Conservation (phyloP, 306 rosid genomes). For the Vigna angularis region DNA sequence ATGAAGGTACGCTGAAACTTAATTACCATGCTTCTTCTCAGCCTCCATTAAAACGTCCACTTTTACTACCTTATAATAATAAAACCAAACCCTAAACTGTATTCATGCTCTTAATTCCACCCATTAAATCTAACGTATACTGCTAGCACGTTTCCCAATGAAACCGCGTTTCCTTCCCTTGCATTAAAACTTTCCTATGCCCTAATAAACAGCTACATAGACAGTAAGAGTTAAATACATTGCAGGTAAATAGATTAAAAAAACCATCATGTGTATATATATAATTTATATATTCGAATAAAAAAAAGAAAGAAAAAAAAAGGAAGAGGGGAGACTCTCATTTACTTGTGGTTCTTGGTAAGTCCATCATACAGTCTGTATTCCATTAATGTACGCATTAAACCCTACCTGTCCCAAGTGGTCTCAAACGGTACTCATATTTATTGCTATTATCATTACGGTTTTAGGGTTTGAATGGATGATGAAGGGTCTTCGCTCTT, state of each 20-base stretch:
- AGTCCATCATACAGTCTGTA: conserved; percentile 65
- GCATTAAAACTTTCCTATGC: conserved; percentile 44
- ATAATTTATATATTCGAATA: too few species aligned
- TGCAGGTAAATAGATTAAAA: neutral
- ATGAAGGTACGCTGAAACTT: conserved; percentile 69
- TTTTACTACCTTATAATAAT: conserved; percentile 11
- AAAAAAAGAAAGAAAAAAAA: neutral
- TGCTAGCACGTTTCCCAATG: conserved; percentile 60
- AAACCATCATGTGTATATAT: neutral
- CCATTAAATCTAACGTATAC: conserved; percentile 35
- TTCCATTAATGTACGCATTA: conserved; percentile 75
- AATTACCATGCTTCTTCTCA: neutral
- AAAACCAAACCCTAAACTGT: conserved; percentile 51
- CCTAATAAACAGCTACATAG: conserved; percentile 48
- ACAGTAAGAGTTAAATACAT: neutral
- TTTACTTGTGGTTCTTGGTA: conserved; percentile 29
- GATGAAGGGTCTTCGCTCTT: neutral
- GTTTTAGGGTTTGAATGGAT: conserved; percentile 43
- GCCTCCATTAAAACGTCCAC: conserved; percentile 29
- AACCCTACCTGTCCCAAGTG: conserved; percentile 74
- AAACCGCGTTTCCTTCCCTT: conserved; percentile 56
- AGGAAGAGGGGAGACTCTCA: neutral
- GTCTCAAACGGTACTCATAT: conserved; percentile 60
- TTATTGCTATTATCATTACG: conserved; percentile 56
- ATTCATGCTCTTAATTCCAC: conserved; percentile 25